Evolutionary conservation across 2,329 filamentous ascomycete species (phyloP).

Genomic region (Claviceps africana): DNA sequence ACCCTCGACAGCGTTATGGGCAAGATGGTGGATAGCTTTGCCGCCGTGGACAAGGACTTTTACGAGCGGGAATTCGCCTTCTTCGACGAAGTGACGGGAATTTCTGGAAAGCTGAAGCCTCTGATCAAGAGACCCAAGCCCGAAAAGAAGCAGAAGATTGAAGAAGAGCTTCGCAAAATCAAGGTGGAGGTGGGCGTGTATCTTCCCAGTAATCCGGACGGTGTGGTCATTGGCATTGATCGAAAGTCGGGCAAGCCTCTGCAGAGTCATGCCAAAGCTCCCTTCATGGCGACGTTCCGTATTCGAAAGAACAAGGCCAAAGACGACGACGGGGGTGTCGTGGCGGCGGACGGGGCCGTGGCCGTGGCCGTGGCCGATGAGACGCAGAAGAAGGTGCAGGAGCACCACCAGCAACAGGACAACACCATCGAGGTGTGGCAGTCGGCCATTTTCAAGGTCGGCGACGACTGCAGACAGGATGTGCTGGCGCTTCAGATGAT

Average conservation of each 20-base stretch:
- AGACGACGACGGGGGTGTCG: not conserved
- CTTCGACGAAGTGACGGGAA: constrained; percentile 89
- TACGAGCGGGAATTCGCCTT: constrained; percentile 95
- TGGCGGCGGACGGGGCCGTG: constrained; percentile 21
- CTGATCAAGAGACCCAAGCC: constrained; percentile 84
- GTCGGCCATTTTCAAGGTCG: constrained; percentile 98
- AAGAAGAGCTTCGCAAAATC: constrained; percentile 94
- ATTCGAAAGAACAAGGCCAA: constrained; percentile 63
- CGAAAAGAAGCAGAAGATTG: constrained; percentile 98
- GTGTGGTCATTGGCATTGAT: constrained; percentile 94
- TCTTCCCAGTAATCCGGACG: constrained; percentile 90
- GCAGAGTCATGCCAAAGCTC: constrained; percentile 95
- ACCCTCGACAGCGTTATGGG: constrained; percentile 82
- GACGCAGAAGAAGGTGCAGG: constrained; percentile 10
- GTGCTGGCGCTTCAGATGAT: constrained; percentile 96
- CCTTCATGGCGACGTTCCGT: constrained; percentile 97
- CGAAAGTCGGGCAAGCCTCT: constrained; percentile 94
- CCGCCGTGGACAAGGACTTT: constrained; percentile 63
- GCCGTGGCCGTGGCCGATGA: constrained; percentile 36
- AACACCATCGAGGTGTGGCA: constrained; percentile 92
- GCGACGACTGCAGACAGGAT: constrained; percentile 95
- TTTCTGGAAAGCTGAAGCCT: constrained; percentile 90
- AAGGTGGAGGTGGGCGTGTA: constrained; percentile 96
- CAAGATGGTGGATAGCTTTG: constrained; percentile 72
- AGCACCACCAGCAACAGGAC: constrained; percentile 11